A percentile compares a stretch with the other conserved stretches of the same genome.
Evolutionary conservation across 495 filamentous ascomycete genomes (phyloP).

Genomic region (Penicillium cinerascens): DNA sequence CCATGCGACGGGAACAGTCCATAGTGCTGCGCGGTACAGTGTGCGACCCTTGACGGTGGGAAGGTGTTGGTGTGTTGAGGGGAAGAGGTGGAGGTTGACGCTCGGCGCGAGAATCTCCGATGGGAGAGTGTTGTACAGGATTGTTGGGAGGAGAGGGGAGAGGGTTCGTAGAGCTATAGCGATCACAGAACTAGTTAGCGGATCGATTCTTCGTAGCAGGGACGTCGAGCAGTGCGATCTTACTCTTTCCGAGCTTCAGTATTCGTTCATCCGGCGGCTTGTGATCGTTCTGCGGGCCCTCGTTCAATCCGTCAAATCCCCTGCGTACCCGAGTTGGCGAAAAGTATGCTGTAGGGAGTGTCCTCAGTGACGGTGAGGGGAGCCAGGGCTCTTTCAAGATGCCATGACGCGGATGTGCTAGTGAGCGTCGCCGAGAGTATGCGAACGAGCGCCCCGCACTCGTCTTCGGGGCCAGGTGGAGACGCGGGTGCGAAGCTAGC

Average conservation of each 20-base stretch:
- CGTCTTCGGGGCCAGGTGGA: conserved; percentile 8
- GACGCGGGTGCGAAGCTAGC: conserved; percentile 18
- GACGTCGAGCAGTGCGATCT: conserved; percentile 11
- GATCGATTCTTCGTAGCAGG: too few species aligned
- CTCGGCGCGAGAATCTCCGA: conserved; percentile 81
- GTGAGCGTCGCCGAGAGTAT: conserved; percentile 22
- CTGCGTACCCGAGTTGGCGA: conserved; percentile 16
- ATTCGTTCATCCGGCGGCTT: conserved; percentile 71
- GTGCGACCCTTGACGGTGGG: conserved; percentile 86
- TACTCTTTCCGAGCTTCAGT: conserved; percentile 87
- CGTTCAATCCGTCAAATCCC: conserved; percentile 15
- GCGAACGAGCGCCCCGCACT: conserved; percentile 20
- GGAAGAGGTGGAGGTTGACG: conserved; percentile 93
- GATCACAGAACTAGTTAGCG: background rate
- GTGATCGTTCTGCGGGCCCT: conserved; percentile 27
- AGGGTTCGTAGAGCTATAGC: conserved; percentile 74
- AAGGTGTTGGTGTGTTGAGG: conserved; percentile 92
- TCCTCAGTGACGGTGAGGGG: conserved; percentile 15
- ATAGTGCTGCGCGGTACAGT: conserved; percentile 86
- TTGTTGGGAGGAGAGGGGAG: conserved; percentile 79
- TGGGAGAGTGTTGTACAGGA: conserved; percentile 78
- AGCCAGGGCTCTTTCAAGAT: conserved; percentile 31
- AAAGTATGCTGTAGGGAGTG: conserved; percentile 22
- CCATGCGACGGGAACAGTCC: conserved; percentile 95
- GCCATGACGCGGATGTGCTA: conserved; percentile 33